Conservation (phyloP, 106 monocot species). For the Gastrodia elata region DNA sequence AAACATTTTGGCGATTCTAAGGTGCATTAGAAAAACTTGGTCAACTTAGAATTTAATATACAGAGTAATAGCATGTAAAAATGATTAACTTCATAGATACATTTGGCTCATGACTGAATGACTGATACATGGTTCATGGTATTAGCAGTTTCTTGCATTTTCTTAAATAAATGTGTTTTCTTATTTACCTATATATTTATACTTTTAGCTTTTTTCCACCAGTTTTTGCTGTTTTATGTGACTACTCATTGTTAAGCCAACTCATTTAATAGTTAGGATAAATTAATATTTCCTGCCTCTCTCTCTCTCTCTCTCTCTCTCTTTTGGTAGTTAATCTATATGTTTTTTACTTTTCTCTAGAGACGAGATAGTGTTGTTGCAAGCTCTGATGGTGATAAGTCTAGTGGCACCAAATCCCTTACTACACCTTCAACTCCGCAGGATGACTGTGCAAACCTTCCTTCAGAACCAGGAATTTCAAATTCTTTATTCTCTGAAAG, state of each 20-base stretch:
- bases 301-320: neutral
- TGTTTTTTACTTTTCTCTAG: constrained; percentile 22
- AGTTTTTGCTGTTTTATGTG: neutral
- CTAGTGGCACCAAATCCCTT: constrained; percentile 73
- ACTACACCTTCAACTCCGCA: constrained; percentile 73
- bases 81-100: neutral
- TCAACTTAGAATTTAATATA: too few species aligned
- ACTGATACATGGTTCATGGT: neutral
- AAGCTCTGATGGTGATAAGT: constrained; percentile 80
- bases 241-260: neutral
- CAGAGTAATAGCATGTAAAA: too few species aligned
- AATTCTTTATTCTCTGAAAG: constrained; percentile 41
- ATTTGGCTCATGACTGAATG: neutral
- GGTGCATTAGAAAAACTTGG: too few species aligned
- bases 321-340: neutral
- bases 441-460: constrained; percentile 46
- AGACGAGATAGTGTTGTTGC: constrained; percentile 61
- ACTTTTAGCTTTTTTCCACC: neutral
- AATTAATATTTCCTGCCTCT: neutral
- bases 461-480: constrained; percentile 41
- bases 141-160: neutral
- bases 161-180: neutral
- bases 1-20: too few species aligned
- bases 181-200: neutral
- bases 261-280: neutral